A percentile compares a stretch with the other conserved stretches of the same genome.
phyloP scores from a whole-genome alignment of 2,329 filamentous ascomycete genomes.

The Stachybotrys chlorohalonatus region DNA sequence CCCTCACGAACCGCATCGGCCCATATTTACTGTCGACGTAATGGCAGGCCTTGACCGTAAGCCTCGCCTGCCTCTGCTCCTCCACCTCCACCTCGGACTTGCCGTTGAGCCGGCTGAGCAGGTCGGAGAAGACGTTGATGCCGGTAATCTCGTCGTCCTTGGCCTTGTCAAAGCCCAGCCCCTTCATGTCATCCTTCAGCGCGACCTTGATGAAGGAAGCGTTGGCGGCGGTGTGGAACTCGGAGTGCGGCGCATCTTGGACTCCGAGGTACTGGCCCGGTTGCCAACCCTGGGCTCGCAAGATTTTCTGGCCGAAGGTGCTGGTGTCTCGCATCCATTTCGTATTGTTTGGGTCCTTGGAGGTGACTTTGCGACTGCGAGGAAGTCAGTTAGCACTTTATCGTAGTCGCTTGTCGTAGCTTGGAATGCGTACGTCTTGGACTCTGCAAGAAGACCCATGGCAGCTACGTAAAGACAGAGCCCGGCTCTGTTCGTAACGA shows the following conservation, averaged over 20 bases:
- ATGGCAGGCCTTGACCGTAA: constrained; percentile 61
- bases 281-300: constrained; percentile 82
- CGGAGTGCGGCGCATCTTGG: constrained; percentile 63
- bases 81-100: constrained; percentile 66
- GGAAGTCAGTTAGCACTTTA: constrained; percentile 5
- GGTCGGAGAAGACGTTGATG: constrained; percentile 74
- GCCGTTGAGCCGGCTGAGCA: constrained; percentile 84
- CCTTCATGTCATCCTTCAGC: constrained; percentile 85
- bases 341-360: constrained; percentile 90
- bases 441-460: constrained; percentile 28
- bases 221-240: constrained; percentile 70
- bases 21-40: constrained; percentile 73
- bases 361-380: constrained; percentile 54
- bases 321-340: constrained; percentile 77
- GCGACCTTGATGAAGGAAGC: constrained; percentile 76
- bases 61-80: constrained; percentile 57
- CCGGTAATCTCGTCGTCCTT: constrained; percentile 74
- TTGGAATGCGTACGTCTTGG: constrained; percentile 17
- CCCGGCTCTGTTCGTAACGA: background rate
- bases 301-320: constrained; percentile 82
- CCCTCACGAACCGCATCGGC: constrained; percentile 75
- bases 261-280: constrained; percentile 78
- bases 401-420: background rate
- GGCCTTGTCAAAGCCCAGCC: constrained; percentile 72
- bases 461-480: constrained; percentile 6